phyloP scores from a whole-genome alignment of 139 green algal species.

The Chlorella sp. region DNA sequence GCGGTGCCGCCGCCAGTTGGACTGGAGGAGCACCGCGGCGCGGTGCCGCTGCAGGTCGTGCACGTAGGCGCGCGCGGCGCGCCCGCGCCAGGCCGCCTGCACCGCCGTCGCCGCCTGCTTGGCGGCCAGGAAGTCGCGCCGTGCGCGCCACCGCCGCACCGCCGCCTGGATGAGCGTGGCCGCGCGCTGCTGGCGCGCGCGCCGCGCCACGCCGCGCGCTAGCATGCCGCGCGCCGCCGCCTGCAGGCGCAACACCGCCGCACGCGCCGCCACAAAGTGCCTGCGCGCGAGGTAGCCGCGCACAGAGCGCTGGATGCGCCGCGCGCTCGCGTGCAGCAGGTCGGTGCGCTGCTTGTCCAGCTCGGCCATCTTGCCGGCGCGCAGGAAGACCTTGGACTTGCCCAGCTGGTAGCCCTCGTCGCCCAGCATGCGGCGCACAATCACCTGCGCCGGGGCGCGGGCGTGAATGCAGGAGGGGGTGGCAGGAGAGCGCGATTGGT shows the following conservation, averaged over 20 bases:
- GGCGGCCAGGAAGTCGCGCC: background rate
- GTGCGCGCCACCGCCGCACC: constrained; percentile 24
- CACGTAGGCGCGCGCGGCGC: background rate
- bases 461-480: too few relatives aligned
- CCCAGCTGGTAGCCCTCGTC: constrained; percentile 79
- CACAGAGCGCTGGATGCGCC: constrained; percentile 72
- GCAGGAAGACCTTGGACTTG: constrained; percentile 85
- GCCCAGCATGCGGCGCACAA: constrained; percentile 27
- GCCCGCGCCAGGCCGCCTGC: constrained; percentile 42
- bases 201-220: constrained; percentile 47
- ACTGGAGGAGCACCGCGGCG: constrained; percentile 67
- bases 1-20: constrained; percentile 44
- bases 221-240: constrained; percentile 51
- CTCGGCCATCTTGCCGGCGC: constrained; percentile 89
- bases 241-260: constrained; percentile 55
- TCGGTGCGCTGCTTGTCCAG: constrained; percentile 92
- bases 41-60: constrained; percentile 2
- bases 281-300: constrained; percentile 62
- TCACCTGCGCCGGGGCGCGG: background rate
- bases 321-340: constrained; percentile 78
- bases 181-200: constrained; percentile 45
- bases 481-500: too few relatives aligned
- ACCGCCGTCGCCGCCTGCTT: constrained; percentile 34
- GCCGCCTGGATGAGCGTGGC: constrained; percentile 60
- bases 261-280: constrained; percentile 27